Conservation (phyloP, 148 eudicot genomes). For the Polygonum aviculare region DNA sequence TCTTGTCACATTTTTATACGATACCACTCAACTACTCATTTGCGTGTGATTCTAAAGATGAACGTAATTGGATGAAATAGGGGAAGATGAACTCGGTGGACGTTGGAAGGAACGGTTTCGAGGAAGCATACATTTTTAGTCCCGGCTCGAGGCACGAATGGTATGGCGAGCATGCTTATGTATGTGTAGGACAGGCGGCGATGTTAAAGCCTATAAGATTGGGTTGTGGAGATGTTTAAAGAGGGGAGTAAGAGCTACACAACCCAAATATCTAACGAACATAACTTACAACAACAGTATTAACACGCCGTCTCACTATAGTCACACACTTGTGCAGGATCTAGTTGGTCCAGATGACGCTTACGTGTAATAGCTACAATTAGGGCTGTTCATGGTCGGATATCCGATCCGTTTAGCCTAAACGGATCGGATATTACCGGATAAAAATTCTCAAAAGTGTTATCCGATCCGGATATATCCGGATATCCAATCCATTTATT, state of each 20-base stretch:
- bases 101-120: constrained; percentile 53
- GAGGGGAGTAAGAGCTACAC: constrained; percentile 46
- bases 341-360: too few species aligned
- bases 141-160: constrained; percentile 67
- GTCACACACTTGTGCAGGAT: too few species aligned
- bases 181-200: constrained; percentile 64
- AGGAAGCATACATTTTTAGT: constrained; percentile 58
- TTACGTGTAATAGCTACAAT: too few species aligned
- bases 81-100: constrained; percentile 69
- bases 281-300: too few species aligned
- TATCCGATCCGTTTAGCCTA: too few species aligned
- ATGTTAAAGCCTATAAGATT: constrained; percentile 49
- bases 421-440: too few species aligned
- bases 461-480: too few species aligned
- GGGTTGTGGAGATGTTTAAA: constrained; percentile 44
- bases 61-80: constrained; percentile 21
- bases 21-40: neutral
- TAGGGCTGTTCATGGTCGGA: too few species aligned
- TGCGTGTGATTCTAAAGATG: neutral
- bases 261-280: constrained; percentile 50
- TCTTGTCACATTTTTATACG: neutral
- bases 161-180: constrained; percentile 54
- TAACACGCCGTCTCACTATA: neutral
- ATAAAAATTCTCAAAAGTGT: too few species aligned
- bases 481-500: too few species aligned